Percentiles rank a stretch among this genome's conserved stretches.
Conservation (phyloP, 805 yeast species). For the Priceomyces medius region DNA sequence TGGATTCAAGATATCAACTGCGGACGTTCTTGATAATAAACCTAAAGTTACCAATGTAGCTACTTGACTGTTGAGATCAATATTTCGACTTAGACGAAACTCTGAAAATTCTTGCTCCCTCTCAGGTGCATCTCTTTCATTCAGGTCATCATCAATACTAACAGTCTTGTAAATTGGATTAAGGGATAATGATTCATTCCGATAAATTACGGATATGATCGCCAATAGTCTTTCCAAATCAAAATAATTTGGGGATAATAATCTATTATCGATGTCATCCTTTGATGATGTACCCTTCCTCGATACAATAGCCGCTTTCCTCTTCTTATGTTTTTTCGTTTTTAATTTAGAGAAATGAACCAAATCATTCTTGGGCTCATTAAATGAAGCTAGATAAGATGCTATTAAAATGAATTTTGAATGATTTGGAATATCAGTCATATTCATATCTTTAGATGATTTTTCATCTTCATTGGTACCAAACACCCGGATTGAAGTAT, state of each 20-base stretch:
- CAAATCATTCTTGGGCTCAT: constrained; percentile 67
- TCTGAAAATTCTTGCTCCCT: constrained; percentile 34
- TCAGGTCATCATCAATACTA: constrained; percentile 27
- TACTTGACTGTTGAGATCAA: constrained; percentile 54
- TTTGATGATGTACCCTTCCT: constrained; percentile 27
- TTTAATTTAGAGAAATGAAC: constrained; percentile 64
- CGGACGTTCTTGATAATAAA: constrained; percentile 42
- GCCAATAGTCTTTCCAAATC: constrained; percentile 79
- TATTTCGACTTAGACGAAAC: constrained; percentile 40
- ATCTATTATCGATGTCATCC: constrained; percentile 54
- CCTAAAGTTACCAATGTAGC: constrained; percentile 61
- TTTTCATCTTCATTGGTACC: constrained; percentile 22
- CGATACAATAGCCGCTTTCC: constrained; percentile 22
- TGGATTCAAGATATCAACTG: constrained; percentile 59
- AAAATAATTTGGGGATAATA: constrained; percentile 70
- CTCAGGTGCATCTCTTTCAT: constrained; percentile 32
- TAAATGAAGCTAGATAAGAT: constrained; percentile 78
- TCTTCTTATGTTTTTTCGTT: constrained; percentile 35
- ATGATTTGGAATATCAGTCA: constrained; percentile 52
- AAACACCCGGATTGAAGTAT: constrained; percentile 28
- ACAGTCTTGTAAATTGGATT: constrained; percentile 21
- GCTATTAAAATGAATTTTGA: constrained; percentile 77
- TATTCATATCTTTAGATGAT: constrained; percentile 15
- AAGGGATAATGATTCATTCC: constrained; percentile 33
- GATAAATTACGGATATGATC: constrained; percentile 69